Evolutionary conservation across 345 rosid species (phyloP), one percentile per base, ranked within the genome.

Genomic region (Eucalyptus polybractea): DNA sequence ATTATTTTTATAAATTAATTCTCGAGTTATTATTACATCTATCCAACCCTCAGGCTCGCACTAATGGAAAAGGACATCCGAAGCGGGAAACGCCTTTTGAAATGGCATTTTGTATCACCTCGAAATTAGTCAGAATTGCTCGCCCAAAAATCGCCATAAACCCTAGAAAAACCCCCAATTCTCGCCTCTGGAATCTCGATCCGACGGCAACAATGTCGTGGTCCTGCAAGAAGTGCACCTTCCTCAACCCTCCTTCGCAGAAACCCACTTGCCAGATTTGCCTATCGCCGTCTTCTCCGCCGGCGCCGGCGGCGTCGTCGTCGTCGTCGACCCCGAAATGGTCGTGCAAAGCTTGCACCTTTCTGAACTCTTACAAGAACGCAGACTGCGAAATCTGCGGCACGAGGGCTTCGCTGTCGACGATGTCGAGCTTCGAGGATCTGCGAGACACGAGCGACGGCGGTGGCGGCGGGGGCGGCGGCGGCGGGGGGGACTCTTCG

Each of bases 341-440:
- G 99, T 83, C 98, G 3, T 98, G 99, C 94, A 97, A 95, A 90
- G 96, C 96, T 31, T 98, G 99, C 93, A 97, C 99, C 89, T 97
- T 95, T 91, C 89, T 95, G 89, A 98, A 98, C 93, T 92, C 95
- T 12, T 96, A 94, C 92, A 95, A 93, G 92, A 96, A 93, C 91
- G 86, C 92, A 50, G 87, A 56, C 91, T 98, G 99, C 90, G 96
- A 94, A 40, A 90, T 96, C 69, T 98, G 99, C 58, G 95, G 93
- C 83, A 92, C 96, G 3, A 92, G 96, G 88, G 93, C 96, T 7
- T 90, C 94, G 6, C 37, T 90, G 27, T 91, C 92, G 87, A 93
- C 94, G 56, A 89, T 93, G 13, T 90, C 96, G 50, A 89, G 90
- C 51, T 93, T 95, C 29, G 95, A 95, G 14, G 95, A 94, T 45